Conservation (phyloP, 305 asterid genomes). For the Fraxinus nigra region DNA sequence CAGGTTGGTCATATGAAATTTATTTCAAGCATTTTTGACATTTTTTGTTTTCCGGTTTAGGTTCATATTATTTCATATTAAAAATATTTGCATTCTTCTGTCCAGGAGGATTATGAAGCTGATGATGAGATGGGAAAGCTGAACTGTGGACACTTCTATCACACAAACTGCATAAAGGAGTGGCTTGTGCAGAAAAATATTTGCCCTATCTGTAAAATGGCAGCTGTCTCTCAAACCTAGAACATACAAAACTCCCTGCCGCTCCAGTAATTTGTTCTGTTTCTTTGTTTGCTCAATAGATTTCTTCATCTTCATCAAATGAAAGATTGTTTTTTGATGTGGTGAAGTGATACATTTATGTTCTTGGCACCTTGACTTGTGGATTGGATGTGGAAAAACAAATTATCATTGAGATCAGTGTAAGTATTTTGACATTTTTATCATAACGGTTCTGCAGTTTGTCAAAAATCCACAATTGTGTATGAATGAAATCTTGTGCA, state of each 20-base stretch:
- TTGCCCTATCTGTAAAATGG: conserved; percentile 85
- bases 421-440: background rate
- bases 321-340: background rate
- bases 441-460: background rate
- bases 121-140: conserved; percentile 81
- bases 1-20: conserved; percentile 48
- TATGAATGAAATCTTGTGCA: background rate
- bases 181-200: conserved; percentile 78
- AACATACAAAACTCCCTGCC: background rate
- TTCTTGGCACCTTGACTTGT: background rate
- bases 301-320: background rate
- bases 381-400: background rate
- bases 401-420: background rate
- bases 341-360: background rate
- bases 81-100: background rate
- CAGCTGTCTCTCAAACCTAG: conserved; percentile 47
- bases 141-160: conserved; percentile 77
- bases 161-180: conserved; percentile 78
- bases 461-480: background rate
- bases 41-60: background rate
- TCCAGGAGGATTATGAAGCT: conserved; percentile 76
- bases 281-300: background rate
- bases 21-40: background rate
- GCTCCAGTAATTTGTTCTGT: background rate
- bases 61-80: background rate